Percentiles rank a stretch among this genome's conserved stretches.
These are phyloP conservation scores for Botrytis pseudocinerea DNA, from an alignment of 2,329 filamentous ascomycete species.

Conservation along the genomic window DNA sequence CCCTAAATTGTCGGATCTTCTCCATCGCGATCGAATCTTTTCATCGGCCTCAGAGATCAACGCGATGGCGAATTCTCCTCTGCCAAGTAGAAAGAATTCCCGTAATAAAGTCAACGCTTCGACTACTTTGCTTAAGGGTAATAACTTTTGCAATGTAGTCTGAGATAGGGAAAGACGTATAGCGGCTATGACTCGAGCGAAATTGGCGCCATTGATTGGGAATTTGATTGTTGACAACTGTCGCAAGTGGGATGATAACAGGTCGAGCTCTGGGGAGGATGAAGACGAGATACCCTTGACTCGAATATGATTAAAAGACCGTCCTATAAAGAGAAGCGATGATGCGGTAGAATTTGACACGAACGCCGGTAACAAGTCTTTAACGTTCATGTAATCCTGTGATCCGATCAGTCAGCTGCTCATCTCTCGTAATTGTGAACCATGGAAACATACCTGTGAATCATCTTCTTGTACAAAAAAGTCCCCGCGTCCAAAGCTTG, in stretches of 20 bases:
- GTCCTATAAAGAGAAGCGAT: slow-evolving; percentile 89
- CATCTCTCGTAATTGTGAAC: not conserved
- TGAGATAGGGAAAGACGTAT: slow-evolving; percentile 82
- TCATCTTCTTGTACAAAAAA: slow-evolving; percentile 70
- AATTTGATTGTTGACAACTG: slow-evolving; percentile 68
- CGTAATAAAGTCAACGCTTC: slow-evolving; percentile 76
- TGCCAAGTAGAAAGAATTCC: slow-evolving; percentile 82
- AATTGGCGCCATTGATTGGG: slow-evolving; percentile 70
- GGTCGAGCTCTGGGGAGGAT: slow-evolving; percentile 53
- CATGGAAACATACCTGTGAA: slow-evolving; percentile 9
- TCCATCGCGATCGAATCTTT: slow-evolving; percentile 72
- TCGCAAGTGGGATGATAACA: slow-evolving; percentile 67
- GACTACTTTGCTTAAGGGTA: slow-evolving; percentile 75
- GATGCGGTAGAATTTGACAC: slow-evolving; percentile 71
- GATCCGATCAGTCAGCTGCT: not conserved
- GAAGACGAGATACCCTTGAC: slow-evolving; percentile 49
- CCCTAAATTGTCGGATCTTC: slow-evolving; percentile 58
- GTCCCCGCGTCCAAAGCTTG: slow-evolving; percentile 74
- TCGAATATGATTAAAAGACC: slow-evolving; percentile 81
- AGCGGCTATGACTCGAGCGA: slow-evolving; percentile 70
- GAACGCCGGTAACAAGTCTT: slow-evolving; percentile 72
- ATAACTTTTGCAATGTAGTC: slow-evolving; percentile 76
- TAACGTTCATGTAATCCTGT: slow-evolving; percentile 59
- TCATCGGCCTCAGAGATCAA: slow-evolving; percentile 84
- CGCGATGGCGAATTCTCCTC: slow-evolving; percentile 88